These are phyloP conservation scores for Maudiozyma serrabonitensis DNA, from an alignment of 805 yeast genomes.

Conservation along the genomic window DNA sequence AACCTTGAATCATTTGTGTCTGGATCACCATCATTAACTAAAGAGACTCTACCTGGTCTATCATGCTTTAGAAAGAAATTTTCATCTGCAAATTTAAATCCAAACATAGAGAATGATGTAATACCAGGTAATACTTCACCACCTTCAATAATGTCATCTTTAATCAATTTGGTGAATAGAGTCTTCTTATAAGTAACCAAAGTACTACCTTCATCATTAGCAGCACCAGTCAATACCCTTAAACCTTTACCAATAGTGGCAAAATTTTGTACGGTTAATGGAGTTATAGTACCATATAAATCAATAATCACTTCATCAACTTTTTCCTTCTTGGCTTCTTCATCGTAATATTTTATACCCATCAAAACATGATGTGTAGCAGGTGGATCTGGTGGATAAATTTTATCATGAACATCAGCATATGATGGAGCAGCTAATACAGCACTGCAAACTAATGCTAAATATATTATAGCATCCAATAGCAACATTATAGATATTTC, in stretches of 20 bases:
- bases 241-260: slow-evolving; percentile 39
- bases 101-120: slow-evolving; percentile 76
- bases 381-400: slow-evolving; percentile 30
- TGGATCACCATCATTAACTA: slow-evolving; percentile 56
- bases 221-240: slow-evolving; percentile 23
- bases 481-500: neutral
- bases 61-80: slow-evolving; percentile 59
- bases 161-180: slow-evolving; percentile 64
- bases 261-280: slow-evolving; percentile 55
- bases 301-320: slow-evolving; percentile 41
- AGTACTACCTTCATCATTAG: slow-evolving; percentile 13
- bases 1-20: slow-evolving; percentile 65
- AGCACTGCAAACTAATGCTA: neutral
- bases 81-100: slow-evolving; percentile 67
- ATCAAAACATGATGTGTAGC: slow-evolving; percentile 19
- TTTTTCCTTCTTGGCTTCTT: slow-evolving; percentile 4
- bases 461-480: neutral
- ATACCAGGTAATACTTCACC: slow-evolving; percentile 74
- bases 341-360: slow-evolving; percentile 21
- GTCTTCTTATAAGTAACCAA: slow-evolving; percentile 42
- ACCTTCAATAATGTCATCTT: slow-evolving; percentile 74
- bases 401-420: slow-evolving; percentile 1
- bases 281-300: slow-evolving; percentile 55
- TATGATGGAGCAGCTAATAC: neutral
- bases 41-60: slow-evolving; percentile 57